Evolutionary conservation across 441 rosid genomes (phyloP).

Genomic region (Euphorbia corollata): DNA sequence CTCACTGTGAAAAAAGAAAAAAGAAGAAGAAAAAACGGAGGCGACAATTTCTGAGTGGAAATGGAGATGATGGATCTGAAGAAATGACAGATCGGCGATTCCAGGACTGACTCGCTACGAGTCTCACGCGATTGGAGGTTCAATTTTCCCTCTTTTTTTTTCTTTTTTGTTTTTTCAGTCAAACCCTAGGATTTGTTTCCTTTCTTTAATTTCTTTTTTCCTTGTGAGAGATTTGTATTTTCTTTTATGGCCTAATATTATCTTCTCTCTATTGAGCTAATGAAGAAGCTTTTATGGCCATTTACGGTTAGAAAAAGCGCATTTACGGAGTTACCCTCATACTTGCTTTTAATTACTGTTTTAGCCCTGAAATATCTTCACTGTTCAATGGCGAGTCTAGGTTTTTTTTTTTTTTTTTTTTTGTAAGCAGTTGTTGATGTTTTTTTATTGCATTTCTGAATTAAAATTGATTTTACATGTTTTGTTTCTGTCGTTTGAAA

Average conservation of each 20-base stretch:
- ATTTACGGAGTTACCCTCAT: not conserved
- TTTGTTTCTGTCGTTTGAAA: too few relatives aligned
- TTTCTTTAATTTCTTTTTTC: conserved; percentile 7
- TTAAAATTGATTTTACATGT: too few relatives aligned
- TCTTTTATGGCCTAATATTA: not conserved
- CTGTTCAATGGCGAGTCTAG: too few relatives aligned
- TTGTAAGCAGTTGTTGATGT: too few relatives aligned
- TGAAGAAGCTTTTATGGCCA: not conserved
- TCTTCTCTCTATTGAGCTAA: not conserved
- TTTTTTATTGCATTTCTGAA: too few relatives aligned
- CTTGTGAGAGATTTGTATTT: not conserved
- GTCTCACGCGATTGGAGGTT: conserved; percentile 37
- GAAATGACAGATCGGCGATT: conserved; percentile 13
- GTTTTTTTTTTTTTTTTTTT: too few relatives aligned
- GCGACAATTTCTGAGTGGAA: not conserved
- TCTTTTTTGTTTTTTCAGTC: conserved; percentile 20
- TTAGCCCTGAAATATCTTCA: too few relatives aligned
- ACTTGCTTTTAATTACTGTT: not conserved
- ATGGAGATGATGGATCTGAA: conserved; percentile 13
- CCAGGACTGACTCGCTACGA: conserved; percentile 14
- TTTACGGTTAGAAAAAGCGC: not conserved
- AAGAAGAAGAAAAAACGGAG: conserved; percentile 10
- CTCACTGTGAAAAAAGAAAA: too few relatives aligned
- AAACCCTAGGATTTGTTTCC: conserved; percentile 43
- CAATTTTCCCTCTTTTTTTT: conserved; percentile 8